Base-by-base conservation (phyloP, 2,329 filamentous ascomycete genomes). In the Paramyrothecium roridum region DNA sequence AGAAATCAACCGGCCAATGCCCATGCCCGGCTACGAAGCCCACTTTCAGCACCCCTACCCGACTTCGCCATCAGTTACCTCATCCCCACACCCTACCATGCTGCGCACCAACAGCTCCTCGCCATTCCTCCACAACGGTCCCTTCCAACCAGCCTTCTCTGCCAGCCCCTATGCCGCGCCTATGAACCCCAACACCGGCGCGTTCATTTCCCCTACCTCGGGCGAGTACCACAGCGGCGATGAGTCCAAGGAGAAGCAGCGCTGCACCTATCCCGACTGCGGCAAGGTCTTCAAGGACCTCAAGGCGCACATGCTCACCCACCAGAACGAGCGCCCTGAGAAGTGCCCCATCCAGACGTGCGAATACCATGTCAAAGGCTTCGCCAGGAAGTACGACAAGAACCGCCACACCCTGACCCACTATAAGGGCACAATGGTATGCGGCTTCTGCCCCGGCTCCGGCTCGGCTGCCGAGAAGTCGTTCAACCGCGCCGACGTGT, bases 341-440 rank as follows among this genome's bases (percentile, higher is more conserved):
- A 97, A 97, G 77, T 97, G 93, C 74, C 93, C 93, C 1, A 96
- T 96, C 63, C 80, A 88, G 56, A 95, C 87, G 0, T 97, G 93
- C 77, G 91, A 96, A 67, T 97, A 96, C 74, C 88, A 96, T 76
- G 78, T 83, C 67, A 96, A 96, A 75, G 93, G 93, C 3, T 97
- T 97, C 68, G 92, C 93, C 12, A 83, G 93, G 64, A 96, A 96
- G 75, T 97, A 97, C 70, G 93, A 97, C 79, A 96, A 96, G 81
- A 96, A 96, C 75, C 81, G 93, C 48, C 93, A 97, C 72, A 96
- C 92, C 6, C 75, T 96, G 59, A 97, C 93, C 6, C 93, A 97
- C 72, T 97, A 96, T 82, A 96, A 96, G 76, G 93, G 93, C 45
- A 96, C 90, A 50, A 96, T 96, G 93, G 91, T 96, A 22, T 97